These are phyloP conservation scores for Sclerotinia glacialis DNA, from an alignment of 2,329 filamentous ascomycete genomes.

Conservation along the genomic window DNA sequence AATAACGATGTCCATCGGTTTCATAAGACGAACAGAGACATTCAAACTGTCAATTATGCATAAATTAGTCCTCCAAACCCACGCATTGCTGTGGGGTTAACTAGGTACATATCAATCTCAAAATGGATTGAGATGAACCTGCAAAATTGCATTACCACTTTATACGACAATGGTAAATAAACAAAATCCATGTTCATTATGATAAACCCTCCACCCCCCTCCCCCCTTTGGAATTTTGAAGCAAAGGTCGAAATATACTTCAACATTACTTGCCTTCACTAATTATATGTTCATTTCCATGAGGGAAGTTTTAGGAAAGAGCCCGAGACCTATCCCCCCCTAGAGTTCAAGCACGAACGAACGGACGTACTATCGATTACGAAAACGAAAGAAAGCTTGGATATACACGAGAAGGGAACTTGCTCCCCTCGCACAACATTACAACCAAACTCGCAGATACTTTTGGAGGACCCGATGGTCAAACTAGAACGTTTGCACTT, in stretches of 20 bases:
- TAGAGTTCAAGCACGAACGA: constrained; percentile 18
- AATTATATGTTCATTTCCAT: constrained; percentile 8
- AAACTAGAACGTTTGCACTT: constrained; percentile 16
- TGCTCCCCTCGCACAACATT: constrained; percentile 25
- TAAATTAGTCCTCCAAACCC: constrained; percentile 14
- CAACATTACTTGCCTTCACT: constrained; percentile 1
- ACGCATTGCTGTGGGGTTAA: constrained; percentile 20
- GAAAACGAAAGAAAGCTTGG: constrained; percentile 16
- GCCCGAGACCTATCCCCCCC: not conserved
- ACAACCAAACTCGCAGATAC: constrained; percentile 21
- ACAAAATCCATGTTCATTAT: constrained; percentile 26
- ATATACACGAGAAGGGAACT: constrained; percentile 10
- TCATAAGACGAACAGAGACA: constrained; percentile 5
- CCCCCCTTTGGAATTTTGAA: not conserved
- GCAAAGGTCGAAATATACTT: constrained; percentile 1
- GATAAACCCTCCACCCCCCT: not conserved
- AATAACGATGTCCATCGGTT: not conserved
- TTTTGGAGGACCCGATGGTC: constrained; percentile 20
- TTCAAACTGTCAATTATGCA: constrained; percentile 16
- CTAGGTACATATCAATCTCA: constrained; percentile 12
- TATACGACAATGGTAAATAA: constrained; percentile 29
- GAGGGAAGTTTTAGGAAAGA: constrained; percentile 2
- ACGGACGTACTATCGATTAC: constrained; percentile 15
- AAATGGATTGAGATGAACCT: constrained; percentile 11
- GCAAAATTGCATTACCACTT: constrained; percentile 16